Conservation (phyloP, 139 green algal genomes). For the Micractinium conductrix region DNA sequence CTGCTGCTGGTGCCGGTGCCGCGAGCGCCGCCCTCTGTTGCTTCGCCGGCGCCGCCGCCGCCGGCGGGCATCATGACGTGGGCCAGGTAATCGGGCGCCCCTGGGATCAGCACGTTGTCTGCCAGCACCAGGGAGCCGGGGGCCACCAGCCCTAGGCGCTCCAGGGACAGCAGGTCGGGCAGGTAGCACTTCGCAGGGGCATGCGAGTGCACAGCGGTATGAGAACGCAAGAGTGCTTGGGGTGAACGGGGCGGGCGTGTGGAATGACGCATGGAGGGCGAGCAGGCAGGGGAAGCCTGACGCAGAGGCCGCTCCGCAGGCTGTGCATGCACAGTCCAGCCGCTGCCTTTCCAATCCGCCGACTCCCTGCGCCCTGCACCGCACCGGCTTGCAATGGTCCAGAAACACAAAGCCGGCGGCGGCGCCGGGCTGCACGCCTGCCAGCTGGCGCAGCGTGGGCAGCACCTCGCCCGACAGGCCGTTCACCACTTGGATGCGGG, state of each 20-base stretch:
- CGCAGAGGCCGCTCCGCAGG: no score
- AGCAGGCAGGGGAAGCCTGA: neutral
- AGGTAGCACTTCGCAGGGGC: constrained; percentile 34
- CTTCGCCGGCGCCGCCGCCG: neutral
- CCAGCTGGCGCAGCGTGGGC: constrained; percentile 3
- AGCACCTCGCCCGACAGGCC: neutral
- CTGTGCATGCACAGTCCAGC: neutral
- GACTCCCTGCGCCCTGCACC: neutral
- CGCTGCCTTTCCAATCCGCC: neutral
- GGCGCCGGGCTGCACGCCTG: neutral
- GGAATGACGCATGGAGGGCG: no score
- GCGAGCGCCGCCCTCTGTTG: neutral
- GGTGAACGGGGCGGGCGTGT: no score
- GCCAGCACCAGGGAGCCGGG: constrained; percentile 16
- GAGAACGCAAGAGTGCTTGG: no score
- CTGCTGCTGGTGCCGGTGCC: neutral
- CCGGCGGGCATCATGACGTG: neutral
- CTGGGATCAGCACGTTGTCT: constrained; percentile 26
- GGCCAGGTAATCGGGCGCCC: constrained; percentile 1
- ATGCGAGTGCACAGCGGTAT: no score
- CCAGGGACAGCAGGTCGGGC: constrained; percentile 8
- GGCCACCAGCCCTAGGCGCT: constrained; percentile 2
- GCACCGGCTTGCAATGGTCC: constrained; percentile 24
- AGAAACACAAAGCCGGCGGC: constrained; percentile 3
- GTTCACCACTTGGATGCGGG: neutral